These are phyloP conservation scores for Schwanniomyces sp. DNA, from an alignment of 805 yeast species.

Conservation along the genomic window DNA sequence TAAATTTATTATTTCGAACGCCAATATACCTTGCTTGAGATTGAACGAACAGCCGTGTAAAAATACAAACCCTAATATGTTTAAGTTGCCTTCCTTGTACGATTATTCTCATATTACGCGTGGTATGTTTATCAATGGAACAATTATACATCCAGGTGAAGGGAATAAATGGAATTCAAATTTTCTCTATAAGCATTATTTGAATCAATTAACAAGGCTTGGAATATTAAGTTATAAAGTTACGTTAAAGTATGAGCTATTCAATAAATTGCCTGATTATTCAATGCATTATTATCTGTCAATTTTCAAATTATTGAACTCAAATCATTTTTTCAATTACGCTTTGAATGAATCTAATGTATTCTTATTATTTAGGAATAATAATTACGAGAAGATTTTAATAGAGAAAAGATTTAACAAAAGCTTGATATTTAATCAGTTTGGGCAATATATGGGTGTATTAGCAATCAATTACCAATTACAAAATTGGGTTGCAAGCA, in stretches of 20 bases:
- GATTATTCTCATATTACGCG: slow-evolving; percentile 6
- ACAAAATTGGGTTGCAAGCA: slow-evolving; percentile 9
- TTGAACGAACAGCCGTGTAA: not conserved
- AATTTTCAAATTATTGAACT: slow-evolving; percentile 7
- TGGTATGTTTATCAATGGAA: slow-evolving; percentile 3
- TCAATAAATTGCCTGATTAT: not conserved
- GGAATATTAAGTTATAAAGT: slow-evolving; percentile 6
- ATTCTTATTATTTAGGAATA: slow-evolving; percentile 5
- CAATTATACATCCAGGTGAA: slow-evolving; percentile 2
- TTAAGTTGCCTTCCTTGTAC: slow-evolving; percentile 7
- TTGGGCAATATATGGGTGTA: slow-evolving; percentile 17
- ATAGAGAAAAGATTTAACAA: slow-evolving; percentile 6
- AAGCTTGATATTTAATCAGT: slow-evolving; percentile 12
- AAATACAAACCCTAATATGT: not conserved
- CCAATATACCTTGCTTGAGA: slow-evolving; percentile 2
- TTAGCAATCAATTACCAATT: slow-evolving; percentile 6
- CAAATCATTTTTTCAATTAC: slow-evolving; percentile 8
- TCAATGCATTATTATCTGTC: slow-evolving; percentile 2
- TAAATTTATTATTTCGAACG: not conserved
- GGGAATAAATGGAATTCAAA: slow-evolving; percentile 3
- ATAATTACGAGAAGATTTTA: slow-evolving; percentile 3
- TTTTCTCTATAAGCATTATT: not conserved
- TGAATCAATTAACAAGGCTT: not conserved
- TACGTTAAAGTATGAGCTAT: slow-evolving; percentile 1
- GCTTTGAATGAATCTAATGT: slow-evolving; percentile 11